Conservation (phyloP, 371 early-diverging fungal genomes). For the Blakeslea trispora region DNA sequence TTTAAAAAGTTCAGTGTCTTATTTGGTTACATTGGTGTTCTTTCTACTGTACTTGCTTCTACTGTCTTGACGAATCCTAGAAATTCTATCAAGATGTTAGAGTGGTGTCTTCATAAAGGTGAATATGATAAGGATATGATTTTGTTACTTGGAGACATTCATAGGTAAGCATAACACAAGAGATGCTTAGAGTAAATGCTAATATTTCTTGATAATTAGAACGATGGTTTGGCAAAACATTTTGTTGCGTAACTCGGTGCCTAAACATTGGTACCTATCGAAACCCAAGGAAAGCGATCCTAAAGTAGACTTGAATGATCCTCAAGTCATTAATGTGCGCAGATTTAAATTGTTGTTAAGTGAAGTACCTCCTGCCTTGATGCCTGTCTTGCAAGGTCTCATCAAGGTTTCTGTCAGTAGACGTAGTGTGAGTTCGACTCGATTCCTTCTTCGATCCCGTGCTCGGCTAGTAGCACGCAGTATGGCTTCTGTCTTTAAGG, state of each 20-base stretch:
- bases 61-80: conserved; percentile 19
- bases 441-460: conserved; percentile 37
- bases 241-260: conserved; percentile 59
- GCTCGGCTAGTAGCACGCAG: conserved; percentile 54
- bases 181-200: too few relatives aligned
- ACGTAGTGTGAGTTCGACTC: conserved; percentile 44
- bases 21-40: conserved; percentile 24
- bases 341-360: conserved; percentile 64
- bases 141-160: conserved; percentile 56
- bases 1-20: conserved; percentile 21
- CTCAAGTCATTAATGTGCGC: conserved; percentile 66
- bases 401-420: conserved; percentile 65
- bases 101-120: conserved; percentile 21
- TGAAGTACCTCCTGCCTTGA: conserved; percentile 68
- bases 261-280: conserved; percentile 65
- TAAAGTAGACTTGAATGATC: conserved; percentile 50
- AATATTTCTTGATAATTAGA: too few relatives aligned
- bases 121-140: conserved; percentile 54
- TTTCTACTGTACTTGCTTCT: conserved; percentile 20
- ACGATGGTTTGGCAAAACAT: conserved; percentile 72
- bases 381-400: conserved; percentile 72
- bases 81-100: conserved; percentile 13
- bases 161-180: conserved; percentile 39
- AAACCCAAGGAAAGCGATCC: conserved; percentile 7
- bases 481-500: conserved; percentile 48